A percentile compares a stretch with the other conserved stretches of the same genome.
These are phyloP conservation scores for Fusarium veterinarium DNA, from an alignment of 2,329 filamentous ascomycete genomes.

Conservation along the genomic window DNA sequence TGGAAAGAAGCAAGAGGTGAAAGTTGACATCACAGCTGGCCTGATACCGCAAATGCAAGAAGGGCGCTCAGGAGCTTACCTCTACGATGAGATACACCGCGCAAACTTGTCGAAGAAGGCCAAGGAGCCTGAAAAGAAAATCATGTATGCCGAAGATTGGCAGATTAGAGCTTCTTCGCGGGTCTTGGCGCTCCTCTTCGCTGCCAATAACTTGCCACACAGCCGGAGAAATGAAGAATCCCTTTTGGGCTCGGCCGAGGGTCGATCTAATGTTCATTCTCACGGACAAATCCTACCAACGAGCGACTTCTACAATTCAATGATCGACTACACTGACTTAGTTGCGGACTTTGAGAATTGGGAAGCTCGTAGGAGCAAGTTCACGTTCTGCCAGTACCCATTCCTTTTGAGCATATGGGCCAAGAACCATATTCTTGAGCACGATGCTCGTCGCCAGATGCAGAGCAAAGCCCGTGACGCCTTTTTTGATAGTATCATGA, in stretches of 20 bases:
- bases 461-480: constrained; percentile 87
- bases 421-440: constrained; percentile 89
- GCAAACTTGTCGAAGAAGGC: constrained; percentile 63
- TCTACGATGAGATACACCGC: constrained; percentile 80
- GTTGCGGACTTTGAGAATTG: constrained; percentile 88
- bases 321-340: constrained; percentile 88
- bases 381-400: constrained; percentile 92
- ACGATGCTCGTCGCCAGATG: constrained; percentile 91
- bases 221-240: constrained; percentile 50
- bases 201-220: constrained; percentile 74
- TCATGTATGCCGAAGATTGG: constrained; percentile 86
- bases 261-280: constrained; percentile 46
- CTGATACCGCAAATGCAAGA: constrained; percentile 79
- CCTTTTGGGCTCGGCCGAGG: constrained; percentile 38
- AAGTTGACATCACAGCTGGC: constrained; percentile 71
- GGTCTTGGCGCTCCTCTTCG: constrained; percentile 83
- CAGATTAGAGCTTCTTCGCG: constrained; percentile 84
- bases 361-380: constrained; percentile 79
- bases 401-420: constrained; percentile 93
- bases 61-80: constrained; percentile 73
- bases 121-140: constrained; percentile 65
- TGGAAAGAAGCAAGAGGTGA: constrained; percentile 71
- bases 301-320: constrained; percentile 87
- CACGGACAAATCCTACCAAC: constrained; percentile 78
- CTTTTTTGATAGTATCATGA: constrained; percentile 90